Base-by-base conservation (phyloP, 2,329 filamentous ascomycete genomes). In the Sporothrix euskadiensis region DNA sequence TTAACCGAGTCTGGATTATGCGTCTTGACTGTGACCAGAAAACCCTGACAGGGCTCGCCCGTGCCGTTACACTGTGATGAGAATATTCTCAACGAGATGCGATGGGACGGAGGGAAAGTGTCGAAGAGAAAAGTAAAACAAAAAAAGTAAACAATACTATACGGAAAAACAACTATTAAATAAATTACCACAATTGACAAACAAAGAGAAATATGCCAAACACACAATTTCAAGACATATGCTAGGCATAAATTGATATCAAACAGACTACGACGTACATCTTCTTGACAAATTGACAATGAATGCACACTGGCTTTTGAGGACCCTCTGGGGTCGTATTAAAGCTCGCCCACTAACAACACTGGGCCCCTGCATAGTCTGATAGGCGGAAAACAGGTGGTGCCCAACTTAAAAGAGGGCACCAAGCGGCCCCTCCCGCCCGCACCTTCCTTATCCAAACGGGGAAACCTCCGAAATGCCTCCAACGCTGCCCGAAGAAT, bases 391-490 rank as follows among this genome's bases (percentile, higher is more conserved):
- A 22, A 12, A 14, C 9, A n/a, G 26, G 39, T n/a, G 54, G 26
- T 12, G 56, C 57, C 32, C 57, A n/a, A 66, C 61, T 19, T 9
- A 47, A 65, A 65, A 65, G 16, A 26, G 39, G 32, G 22, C 56
- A 26, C 61, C 39, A 44, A 26, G 61, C 61, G 61, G 39, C 61
- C 61, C 61, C 57, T 32, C 8, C 14, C 44, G 14, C 44, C 57
- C 57, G 57, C 57, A 61, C 57, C 14, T 22, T 83, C 85, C 30
- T 88, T 88, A 12, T 39, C 30, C 30, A 44, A 44, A 44, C 12
- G 41, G 44, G 41, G 14, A 49, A 49, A 19, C 14, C 44, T 49
- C 44, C 44, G 19, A 49, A 26, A 65, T n/a, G 9, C 9, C 39
- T 16, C 10, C 22, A 59, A 56, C 6, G 10, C 41, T 2, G 49